These are phyloP conservation scores for Salicornia ramosissima DNA, from an alignment of 148 eudicot species.

Conservation along the genomic window DNA sequence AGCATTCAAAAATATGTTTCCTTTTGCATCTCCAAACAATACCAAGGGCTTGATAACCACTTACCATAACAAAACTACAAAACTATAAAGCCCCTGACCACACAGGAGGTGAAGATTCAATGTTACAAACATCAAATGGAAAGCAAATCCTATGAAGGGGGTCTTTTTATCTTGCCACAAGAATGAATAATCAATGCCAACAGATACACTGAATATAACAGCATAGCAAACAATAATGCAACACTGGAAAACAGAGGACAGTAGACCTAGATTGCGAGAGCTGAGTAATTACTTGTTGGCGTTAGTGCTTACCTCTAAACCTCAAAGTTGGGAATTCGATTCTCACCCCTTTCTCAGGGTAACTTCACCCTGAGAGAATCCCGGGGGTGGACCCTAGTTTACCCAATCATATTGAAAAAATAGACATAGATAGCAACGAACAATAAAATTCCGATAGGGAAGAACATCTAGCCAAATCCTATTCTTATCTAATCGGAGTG, in stretches of 20 bases:
- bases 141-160: neutral
- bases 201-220: neutral
- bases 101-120: no score
- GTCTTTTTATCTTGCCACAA: neutral
- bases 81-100: neutral
- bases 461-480: constrained; percentile 8
- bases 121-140: neutral
- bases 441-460: neutral
- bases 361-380: no score
- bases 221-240: constrained; percentile 14
- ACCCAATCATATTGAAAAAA: no score
- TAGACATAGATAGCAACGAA: no score
- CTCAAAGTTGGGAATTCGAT: no score
- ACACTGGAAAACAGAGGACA: constrained; percentile 4
- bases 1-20: neutral
- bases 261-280: neutral
- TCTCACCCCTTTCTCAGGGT: no score
- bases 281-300: no score
- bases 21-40: neutral
- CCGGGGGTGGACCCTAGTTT: no score
- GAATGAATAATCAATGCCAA: neutral
- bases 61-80: neutral
- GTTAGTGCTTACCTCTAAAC: no score
- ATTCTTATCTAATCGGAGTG: constrained; percentile 1
- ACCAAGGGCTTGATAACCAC: neutral